These are phyloP conservation scores for Penicillium corylophilum DNA, from an alignment of 2,329 filamentous ascomycete species.

Conservation along the genomic window DNA sequence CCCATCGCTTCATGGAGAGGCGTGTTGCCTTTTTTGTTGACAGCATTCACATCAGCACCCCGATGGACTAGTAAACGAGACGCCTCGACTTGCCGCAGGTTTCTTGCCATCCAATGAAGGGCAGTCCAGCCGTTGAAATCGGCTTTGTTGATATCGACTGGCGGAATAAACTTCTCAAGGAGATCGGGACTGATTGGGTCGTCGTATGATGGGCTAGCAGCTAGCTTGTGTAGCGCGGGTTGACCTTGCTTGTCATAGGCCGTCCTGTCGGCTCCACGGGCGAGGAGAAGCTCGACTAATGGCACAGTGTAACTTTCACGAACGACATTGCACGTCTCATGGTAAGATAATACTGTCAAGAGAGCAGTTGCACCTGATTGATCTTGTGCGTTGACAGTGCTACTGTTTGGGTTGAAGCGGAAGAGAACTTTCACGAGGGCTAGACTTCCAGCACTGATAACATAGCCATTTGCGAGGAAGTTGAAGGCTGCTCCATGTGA, in stretches of 20 bases:
- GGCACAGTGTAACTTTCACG: not conserved
- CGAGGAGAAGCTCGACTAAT: not conserved
- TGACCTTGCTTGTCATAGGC: not conserved
- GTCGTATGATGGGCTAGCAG: not conserved
- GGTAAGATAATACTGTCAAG: no score
- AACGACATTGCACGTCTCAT: not conserved
- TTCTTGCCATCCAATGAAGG: not conserved
- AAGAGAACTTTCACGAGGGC: not conserved
- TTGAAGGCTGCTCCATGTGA: not conserved
- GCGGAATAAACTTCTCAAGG: slow-evolving; percentile 1
- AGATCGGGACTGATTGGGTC: not conserved
- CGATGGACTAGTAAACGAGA: slow-evolving; percentile 4
- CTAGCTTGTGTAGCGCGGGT: not conserved
- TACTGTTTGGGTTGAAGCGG: not conserved
- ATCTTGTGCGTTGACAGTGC: not conserved
- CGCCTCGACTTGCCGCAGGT: slow-evolving; percentile 3
- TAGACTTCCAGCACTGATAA: not conserved
- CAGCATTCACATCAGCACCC: slow-evolving; percentile 2
- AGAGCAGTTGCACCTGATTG: no score
- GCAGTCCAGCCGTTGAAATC: slow-evolving; percentile 3
- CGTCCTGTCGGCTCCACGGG: not conserved
- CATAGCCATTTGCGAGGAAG: not conserved
- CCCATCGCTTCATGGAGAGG: slow-evolving; percentile 1
- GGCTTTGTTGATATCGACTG: slow-evolving; percentile 2
- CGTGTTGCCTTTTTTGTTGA: slow-evolving; percentile 3